Evolutionary conservation across 106 monocot species (phyloP).

Genomic region (Acorus calamus): DNA sequence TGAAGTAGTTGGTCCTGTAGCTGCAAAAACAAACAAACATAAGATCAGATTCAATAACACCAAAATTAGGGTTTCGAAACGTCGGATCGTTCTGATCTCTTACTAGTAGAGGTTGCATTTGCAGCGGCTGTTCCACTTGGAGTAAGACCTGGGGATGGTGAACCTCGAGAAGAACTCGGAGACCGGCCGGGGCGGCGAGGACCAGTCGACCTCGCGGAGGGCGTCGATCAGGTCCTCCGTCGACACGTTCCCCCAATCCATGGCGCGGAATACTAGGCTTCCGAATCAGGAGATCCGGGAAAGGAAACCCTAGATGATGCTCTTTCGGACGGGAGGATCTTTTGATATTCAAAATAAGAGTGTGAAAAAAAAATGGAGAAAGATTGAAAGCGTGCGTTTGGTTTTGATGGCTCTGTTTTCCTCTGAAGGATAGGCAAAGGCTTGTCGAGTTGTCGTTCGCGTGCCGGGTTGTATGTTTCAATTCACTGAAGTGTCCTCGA

Average conservation of each 20-base stretch:
- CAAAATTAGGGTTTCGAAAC: not conserved
- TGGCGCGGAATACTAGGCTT: not conserved
- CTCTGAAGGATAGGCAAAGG: too few species aligned
- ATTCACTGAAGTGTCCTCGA: too few species aligned
- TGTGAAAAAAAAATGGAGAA: too few species aligned
- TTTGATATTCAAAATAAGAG: too few species aligned
- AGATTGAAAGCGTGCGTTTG: too few species aligned
- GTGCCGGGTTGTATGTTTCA: too few species aligned
- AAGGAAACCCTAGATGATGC: too few species aligned
- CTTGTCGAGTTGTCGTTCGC: too few species aligned
- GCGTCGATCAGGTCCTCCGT: slow-evolving; percentile 87
- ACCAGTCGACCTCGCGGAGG: slow-evolving; percentile 87
- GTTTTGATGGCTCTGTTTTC: too few species aligned
- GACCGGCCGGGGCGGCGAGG: slow-evolving; percentile 75
- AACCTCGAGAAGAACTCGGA: slow-evolving; percentile 90
- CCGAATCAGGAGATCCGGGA: too few species aligned
- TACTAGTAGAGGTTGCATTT: slow-evolving; percentile 99
- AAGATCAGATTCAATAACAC: not conserved
- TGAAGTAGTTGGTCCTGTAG: slow-evolving; percentile 69
- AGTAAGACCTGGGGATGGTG: slow-evolving; percentile 74
- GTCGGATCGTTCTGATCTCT: not conserved
- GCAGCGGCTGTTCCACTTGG: slow-evolving; percentile 87
- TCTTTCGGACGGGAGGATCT: too few species aligned
- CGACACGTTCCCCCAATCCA: slow-evolving; percentile 99
- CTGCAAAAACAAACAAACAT: slow-evolving; percentile 16